Evolutionary conservation across 306 rosid genomes (phyloP).

Genomic region (Vachellia collinsii): DNA sequence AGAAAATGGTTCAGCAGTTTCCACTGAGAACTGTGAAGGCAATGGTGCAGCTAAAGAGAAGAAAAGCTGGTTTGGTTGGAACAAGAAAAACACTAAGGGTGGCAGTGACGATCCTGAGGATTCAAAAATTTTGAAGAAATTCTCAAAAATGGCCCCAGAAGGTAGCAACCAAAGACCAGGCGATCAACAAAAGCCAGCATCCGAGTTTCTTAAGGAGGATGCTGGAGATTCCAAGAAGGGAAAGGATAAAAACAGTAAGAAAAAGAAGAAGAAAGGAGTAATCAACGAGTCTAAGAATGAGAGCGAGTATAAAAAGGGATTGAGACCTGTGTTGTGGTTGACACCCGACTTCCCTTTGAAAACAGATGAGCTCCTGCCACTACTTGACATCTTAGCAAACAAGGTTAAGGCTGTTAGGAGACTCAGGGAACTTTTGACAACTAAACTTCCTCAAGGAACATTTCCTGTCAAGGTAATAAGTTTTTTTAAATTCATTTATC

Average conservation of each 20-base stretch:
- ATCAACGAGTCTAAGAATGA: conserved; percentile 74
- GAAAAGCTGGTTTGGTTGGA: conserved; percentile 99
- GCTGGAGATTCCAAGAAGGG: conserved; percentile 72
- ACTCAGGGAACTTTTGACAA: conserved; percentile 96
- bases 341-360: conserved; percentile 94
- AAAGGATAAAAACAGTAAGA: conserved; percentile 77
- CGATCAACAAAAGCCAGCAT: conserved; percentile 71
- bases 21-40: conserved; percentile 68
- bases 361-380: conserved; percentile 97
- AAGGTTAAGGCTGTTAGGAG: conserved; percentile 97
- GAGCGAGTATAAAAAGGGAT: conserved; percentile 96
- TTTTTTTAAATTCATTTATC: conserved; percentile 10
- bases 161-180: conserved; percentile 66
- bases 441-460: conserved; percentile 91
- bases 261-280: conserved; percentile 86
- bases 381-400: conserved; percentile 94
- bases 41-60: conserved; percentile 82
- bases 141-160: conserved; percentile 73
- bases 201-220: conserved; percentile 73
- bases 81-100: conserved; percentile 72
- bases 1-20: conserved; percentile 68
- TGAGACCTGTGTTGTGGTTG: conserved; percentile 98
- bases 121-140: conserved; percentile 69
- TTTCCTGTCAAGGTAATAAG: conserved; percentile 87
- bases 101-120: conserved; percentile 75